Percentiles rank a stretch among this genome's conserved stretches.
These are phyloP conservation scores for Ogataea sp. DNA, from an alignment of 805 yeast species.

Conservation along the genomic window DNA sequence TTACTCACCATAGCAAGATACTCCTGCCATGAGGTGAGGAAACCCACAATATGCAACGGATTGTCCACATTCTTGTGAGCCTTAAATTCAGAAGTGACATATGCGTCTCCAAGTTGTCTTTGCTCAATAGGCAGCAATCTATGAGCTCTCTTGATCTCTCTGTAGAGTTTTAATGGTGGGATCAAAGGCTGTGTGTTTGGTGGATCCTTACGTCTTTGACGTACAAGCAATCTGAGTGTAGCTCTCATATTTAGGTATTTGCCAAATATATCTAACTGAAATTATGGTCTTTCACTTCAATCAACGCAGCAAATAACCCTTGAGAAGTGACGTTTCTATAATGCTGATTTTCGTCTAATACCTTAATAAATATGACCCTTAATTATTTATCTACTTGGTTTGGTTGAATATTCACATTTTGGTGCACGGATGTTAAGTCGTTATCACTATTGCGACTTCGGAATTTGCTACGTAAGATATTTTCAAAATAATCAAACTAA, in stretches of 20 bases:
- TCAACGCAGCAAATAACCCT: no score
- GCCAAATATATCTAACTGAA: no score
- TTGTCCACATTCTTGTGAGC: conserved; percentile 77
- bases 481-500: no score
- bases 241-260: conserved; percentile 10
- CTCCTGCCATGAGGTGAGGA: conserved; percentile 91
- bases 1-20: conserved; percentile 44
- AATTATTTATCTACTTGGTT: no score
- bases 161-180: conserved; percentile 77
- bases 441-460: no score
- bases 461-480: no score
- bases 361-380: no score
- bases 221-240: conserved; percentile 25
- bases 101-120: conserved; percentile 78
- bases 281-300: no score
- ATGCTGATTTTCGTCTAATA: no score
- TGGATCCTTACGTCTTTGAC: conserved; percentile 17
- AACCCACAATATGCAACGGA: conserved; percentile 91
- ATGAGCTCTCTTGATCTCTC: conserved; percentile 81
- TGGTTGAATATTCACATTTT: no score
- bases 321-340: no score
- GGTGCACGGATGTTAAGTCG: no score
- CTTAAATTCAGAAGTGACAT: conserved; percentile 83
- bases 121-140: conserved; percentile 55
- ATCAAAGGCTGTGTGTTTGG: conserved; percentile 41